Evolutionary conservation across 2,329 filamentous ascomycete genomes (phyloP).

Genomic region (Metarhizium humberi): DNA sequence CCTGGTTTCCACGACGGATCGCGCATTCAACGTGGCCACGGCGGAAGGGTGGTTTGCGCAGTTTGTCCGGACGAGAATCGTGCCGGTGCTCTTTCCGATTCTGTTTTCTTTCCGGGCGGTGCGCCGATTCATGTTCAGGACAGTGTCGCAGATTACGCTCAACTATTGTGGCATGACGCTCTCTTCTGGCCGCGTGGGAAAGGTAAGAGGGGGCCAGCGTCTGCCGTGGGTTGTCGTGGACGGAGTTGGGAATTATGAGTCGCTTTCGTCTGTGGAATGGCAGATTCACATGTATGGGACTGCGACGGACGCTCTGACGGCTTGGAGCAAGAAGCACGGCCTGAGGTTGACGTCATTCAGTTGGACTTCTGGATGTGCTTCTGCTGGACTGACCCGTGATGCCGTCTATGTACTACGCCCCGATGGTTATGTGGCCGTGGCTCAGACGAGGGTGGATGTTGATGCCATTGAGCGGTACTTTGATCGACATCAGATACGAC

Average conservation of each 20-base stretch:
- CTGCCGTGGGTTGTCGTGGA: conserved; percentile 1
- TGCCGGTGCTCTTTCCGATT: neutral
- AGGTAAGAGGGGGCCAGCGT: neutral
- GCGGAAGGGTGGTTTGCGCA: neutral
- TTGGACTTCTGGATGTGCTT: neutral
- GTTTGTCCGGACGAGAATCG: neutral
- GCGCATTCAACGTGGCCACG: neutral
- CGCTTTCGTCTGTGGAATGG: neutral
- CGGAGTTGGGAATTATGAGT: neutral
- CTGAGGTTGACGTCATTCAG: neutral
- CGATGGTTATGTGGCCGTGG: conserved; percentile 1
- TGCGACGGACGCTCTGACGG: neutral
- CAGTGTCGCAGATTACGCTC: neutral
- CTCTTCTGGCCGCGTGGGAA: neutral
- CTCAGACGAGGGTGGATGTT: neutral
- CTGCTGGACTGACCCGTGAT: neutral
- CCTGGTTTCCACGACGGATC: neutral
- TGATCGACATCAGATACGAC: neutral
- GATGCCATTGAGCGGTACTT: neutral
- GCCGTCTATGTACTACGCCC: conserved; percentile 1
- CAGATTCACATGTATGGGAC: conserved; percentile 2
- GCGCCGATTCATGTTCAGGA: neutral
- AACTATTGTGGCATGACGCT: conserved; percentile 1
- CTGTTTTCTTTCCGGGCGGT: neutral
- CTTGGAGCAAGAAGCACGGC: neutral